Conservation (phyloP, 2,329 filamentous ascomycete species). For the Daldinia sp. region DNA sequence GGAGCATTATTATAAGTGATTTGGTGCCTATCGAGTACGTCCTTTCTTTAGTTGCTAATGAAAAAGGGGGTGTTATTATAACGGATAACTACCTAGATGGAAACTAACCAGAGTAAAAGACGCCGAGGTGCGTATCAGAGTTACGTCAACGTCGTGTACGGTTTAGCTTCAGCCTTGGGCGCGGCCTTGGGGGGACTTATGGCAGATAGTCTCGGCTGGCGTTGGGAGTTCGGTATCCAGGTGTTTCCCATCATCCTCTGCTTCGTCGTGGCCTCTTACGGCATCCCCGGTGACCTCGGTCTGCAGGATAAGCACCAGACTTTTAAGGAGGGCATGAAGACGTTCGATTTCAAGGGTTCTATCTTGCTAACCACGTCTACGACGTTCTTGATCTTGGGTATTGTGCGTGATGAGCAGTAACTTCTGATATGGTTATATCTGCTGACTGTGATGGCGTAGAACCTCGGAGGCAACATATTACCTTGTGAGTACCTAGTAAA, state of each 20-base stretch:
- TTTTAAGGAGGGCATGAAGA: constrained; percentile 62
- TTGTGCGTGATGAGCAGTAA: constrained; percentile 56
- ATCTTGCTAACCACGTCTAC: constrained; percentile 64
- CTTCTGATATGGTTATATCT: background rate
- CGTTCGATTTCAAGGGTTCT: constrained; percentile 70
- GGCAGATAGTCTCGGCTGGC: constrained; percentile 77
- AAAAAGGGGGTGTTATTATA: too few species aligned
- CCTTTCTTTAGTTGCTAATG: background rate
- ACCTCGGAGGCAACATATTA: constrained; percentile 72
- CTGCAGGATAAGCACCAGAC: constrained; percentile 59
- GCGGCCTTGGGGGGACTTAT: constrained; percentile 78
- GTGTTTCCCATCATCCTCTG: constrained; percentile 64
- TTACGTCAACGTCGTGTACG: constrained; percentile 75
- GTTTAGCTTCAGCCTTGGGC: constrained; percentile 68
- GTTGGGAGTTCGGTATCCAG: constrained; percentile 77
- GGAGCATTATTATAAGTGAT: constrained; percentile 78
- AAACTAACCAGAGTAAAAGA: constrained; percentile 43
- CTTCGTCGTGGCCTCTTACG: constrained; percentile 58
- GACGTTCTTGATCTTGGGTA: constrained; percentile 69
- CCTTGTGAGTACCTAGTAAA: constrained; percentile 59
- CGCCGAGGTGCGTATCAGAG: constrained; percentile 78
- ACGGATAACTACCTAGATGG: background rate
- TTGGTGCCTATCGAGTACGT: constrained; percentile 77
- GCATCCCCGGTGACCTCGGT: constrained; percentile 67
- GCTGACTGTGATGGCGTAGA: constrained; percentile 54